Evolutionary conservation across 148 eudicot species (phyloP).

Genomic region (Camellia granthamiana): DNA sequence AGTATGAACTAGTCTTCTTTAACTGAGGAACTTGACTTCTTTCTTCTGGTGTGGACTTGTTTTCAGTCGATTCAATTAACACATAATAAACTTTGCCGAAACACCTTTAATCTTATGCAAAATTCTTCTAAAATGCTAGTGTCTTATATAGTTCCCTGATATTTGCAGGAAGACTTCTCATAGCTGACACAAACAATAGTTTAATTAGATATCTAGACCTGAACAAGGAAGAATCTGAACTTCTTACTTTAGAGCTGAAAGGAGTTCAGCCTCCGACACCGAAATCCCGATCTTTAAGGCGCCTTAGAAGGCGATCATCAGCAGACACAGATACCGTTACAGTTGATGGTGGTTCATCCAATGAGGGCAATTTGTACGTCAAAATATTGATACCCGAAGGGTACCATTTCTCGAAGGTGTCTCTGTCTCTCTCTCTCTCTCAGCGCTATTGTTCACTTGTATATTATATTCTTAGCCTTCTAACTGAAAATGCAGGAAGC

Average conservation of each 20-base stretch:
- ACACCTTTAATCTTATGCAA: background rate
- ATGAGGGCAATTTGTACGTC: slow-evolving; percentile 60
- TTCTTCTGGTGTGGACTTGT: background rate
- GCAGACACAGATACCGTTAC: slow-evolving; percentile 56
- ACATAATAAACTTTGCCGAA: background rate
- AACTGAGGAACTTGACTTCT: background rate
- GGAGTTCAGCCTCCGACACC: slow-evolving; percentile 77
- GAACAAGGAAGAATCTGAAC: slow-evolving; percentile 43
- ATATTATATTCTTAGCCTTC: background rate
- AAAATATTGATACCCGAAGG: slow-evolving; percentile 78
- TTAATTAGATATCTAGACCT: slow-evolving; percentile 74
- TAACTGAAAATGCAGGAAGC: slow-evolving; percentile 66
- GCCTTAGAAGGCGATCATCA: slow-evolving; percentile 68
- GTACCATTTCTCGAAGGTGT: slow-evolving; percentile 96
- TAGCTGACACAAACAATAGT: slow-evolving; percentile 94
- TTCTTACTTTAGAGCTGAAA: slow-evolving; percentile 77
- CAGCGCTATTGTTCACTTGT: background rate
- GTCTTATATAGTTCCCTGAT: background rate
- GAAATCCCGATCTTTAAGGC: slow-evolving; percentile 64
- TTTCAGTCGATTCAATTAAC: background rate
- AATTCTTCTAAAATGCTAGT: background rate
- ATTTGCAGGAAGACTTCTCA: slow-evolving; percentile 62
- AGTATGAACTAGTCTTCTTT: background rate
- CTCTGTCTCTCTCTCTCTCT: slow-evolving; percentile 20
- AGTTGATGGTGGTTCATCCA: slow-evolving; percentile 65